phyloP scores from a whole-genome alignment of 163 green algal genomes.

The Botryococcus braunii region DNA sequence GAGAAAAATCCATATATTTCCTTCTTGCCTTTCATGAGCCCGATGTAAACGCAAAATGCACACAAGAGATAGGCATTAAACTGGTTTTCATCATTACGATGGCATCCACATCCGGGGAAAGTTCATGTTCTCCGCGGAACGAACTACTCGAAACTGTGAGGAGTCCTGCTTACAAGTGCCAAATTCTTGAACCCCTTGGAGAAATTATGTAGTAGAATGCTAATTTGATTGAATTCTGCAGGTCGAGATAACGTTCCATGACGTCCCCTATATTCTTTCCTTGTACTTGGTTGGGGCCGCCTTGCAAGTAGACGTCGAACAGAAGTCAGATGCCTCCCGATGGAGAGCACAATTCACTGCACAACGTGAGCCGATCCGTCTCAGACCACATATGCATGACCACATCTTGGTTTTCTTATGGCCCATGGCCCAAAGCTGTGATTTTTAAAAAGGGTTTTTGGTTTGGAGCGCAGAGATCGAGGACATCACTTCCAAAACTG shows the following conservation, averaged over 20 bases:
- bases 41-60: too few relatives aligned
- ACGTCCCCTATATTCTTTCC: not conserved
- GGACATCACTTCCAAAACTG: slow-evolving; percentile 81
- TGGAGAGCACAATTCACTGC: not conserved
- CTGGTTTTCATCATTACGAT: too few relatives aligned
- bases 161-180: too few relatives aligned
- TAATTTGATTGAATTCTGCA: too few relatives aligned
- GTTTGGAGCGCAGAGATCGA: slow-evolving; percentile 64
- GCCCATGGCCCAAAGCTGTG: not conserved
- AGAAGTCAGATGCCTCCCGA: not conserved
- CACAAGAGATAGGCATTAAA: too few relatives aligned
- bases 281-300: not conserved
- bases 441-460: not conserved
- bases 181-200: too few relatives aligned
- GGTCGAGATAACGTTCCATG: not conserved
- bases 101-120: too few relatives aligned
- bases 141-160: too few relatives aligned
- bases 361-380: not conserved
- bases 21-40: too few relatives aligned
- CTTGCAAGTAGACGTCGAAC: not conserved
- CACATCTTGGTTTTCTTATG: not conserved
- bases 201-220: too few relatives aligned
- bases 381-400: not conserved
- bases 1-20: too few relatives aligned
- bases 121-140: too few relatives aligned